Evolutionary conservation across 2,329 filamentous ascomycete species (phyloP), one percentile per base, ranked within the genome.

Genomic region (Laburnicola sp.): DNA sequence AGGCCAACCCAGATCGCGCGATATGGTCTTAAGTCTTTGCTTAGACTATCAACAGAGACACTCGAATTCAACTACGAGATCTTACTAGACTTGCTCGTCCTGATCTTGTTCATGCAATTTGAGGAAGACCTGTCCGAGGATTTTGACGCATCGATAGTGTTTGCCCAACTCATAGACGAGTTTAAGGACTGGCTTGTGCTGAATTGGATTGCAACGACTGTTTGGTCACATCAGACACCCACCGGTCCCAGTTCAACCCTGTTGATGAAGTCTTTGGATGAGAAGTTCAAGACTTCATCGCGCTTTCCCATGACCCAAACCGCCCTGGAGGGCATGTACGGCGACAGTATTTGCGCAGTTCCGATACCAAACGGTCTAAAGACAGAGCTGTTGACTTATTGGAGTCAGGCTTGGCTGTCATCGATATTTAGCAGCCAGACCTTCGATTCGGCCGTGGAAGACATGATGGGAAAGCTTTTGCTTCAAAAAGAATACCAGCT

Each of bases 41-140:
- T 96, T 8, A 86, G 86, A 54, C 87, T 90, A 5, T 85, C 89
- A 0, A 88, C 93, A 65, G 91, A 97, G 66, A 87, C 83, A 9
- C 82, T 94, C 5, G 81, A 87, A 44, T 74, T 89, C 28, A 87
- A 88, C 53, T 86, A 86, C 74, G 84, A 84, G 53, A 78, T 94
- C 6, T 84, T 95, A 44, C 85, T 95, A 56, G 91, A 93, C 65
- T 83, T 97, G 51, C 77, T 97, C 2, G 81, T 94, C 2, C 80
- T 99, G 5, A 79, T 96, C 11, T 82, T 94, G 7, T 91, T 97
- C 70, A 87, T 97, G 80, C 88, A 94, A 69, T 86, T 86, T 34
- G 83, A 86, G 58, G 85, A 87, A 36, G 85, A 90, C 35, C 83
- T 88, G 11, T 83, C 83, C 2, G 76, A 80, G 3, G 83, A 93